phyloP scores from a whole-genome alignment of 1,284 basidiomycete genomes.

The Wallemia hederae region DNA sequence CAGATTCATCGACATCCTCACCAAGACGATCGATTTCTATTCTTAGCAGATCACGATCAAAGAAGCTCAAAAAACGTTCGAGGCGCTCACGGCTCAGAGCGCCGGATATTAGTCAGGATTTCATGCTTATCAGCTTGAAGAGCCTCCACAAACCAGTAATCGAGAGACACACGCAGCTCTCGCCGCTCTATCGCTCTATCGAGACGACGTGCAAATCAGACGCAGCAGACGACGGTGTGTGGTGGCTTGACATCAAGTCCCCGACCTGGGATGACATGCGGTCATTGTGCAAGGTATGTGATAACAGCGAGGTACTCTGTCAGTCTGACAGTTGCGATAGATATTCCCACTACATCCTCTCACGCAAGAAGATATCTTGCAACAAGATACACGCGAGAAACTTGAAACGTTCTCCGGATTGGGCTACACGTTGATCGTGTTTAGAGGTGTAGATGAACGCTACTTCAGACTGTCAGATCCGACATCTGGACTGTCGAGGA shows the following conservation, averaged over 20 bases:
- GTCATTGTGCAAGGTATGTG: conserved; percentile 47
- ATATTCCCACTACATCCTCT: conserved; percentile 68
- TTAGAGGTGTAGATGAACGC: conserved; percentile 50
- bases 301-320: neutral
- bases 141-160: neutral
- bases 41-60: neutral
- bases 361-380: conserved; percentile 83
- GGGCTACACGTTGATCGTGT: conserved; percentile 77
- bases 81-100: neutral
- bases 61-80: neutral
- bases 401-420: conserved; percentile 61
- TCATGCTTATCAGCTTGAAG: neutral
- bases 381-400: conserved; percentile 78
- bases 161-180: neutral
- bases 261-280: conserved; percentile 74
- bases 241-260: conserved; percentile 79
- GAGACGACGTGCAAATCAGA: neutral
- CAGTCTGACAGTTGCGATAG: conserved; percentile 18
- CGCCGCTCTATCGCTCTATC: neutral
- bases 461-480: conserved; percentile 20
- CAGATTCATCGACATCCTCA: neutral
- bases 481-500: conserved; percentile 2
- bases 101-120: neutral
- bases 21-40: neutral
- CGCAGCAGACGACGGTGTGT: conserved; percentile 23